Base-by-base conservation (phyloP, 1,139 yeast genomes). In the Yamadazyma jaroonii region DNA sequence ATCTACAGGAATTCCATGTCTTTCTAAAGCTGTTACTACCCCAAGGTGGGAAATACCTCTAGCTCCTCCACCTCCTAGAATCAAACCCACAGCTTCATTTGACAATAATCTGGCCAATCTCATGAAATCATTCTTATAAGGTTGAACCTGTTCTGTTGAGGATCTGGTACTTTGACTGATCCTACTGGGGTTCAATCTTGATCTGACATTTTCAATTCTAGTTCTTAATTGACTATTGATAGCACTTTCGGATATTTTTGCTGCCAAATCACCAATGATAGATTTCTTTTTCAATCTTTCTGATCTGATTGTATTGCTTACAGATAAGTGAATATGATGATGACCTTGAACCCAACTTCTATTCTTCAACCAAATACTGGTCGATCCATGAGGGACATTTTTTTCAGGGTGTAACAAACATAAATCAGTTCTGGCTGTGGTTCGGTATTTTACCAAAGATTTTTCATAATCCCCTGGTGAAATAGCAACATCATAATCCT, bases 21-120 rank as follows among this genome's bases (percentile, higher is more conserved):
- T 94, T 57, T 92, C 97, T n/a, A 92, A 64, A 0, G 97, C 96
- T 37, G 82, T 79, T n/a, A 92, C 79, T 3, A 92, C 84, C 6
- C 98, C 98, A 34, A 90, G 74, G 56, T 92, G 98, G 7, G 96
- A 79, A 11, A 92, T 74, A 1, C 98, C 98, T 50, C 98, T 73
- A 0, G 98, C 96, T 23, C 98, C 98, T 32, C 98, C 98, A 10
- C 98, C 98, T 3, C 98, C 98, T 7, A 92, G 69, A 3, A 92
- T 97, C 13, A 92, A 67, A 0, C 97, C 98, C 27, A 92, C 88
- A 0, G 96, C 96, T 56, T 89, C 89, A 11, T 96, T 95, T 0
- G 97, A 86, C 20, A 92, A 62, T 10, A 92, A 77, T 49, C 98
- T 73, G 0, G 98, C 98, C 25, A 92, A 64, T 40, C 98, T 72